Percentiles rank a stretch among this genome's conserved stretches.
Evolutionary conservation across 495 filamentous ascomycete species (phyloP).

Genomic region (Penicillium paradoxum): DNA sequence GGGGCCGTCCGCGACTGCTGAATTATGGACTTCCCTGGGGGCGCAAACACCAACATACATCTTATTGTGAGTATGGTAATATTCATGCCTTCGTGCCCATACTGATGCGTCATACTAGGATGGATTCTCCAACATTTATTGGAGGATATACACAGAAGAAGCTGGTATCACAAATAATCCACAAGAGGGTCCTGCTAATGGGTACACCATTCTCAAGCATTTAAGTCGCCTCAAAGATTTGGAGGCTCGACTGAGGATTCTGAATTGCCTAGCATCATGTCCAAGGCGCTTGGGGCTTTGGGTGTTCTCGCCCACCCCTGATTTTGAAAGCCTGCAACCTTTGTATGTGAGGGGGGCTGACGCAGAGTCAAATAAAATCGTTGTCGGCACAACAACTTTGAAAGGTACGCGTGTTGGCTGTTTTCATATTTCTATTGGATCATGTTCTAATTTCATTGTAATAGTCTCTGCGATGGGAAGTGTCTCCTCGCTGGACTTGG

Average conservation of each 20-base stretch:
- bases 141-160: conserved; percentile 48
- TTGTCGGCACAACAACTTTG: conserved; percentile 31
- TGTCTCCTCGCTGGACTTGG: conserved; percentile 34
- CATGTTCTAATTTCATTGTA: conserved; percentile 11
- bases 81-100: background rate
- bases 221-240: conserved; percentile 43
- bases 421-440: background rate
- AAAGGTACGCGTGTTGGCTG: conserved; percentile 28
- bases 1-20: conserved; percentile 27
- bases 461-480: conserved; percentile 41
- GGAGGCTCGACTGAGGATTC: conserved; percentile 35
- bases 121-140: conserved; percentile 47
- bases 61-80: conserved; percentile 36
- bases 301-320: conserved; percentile 41
- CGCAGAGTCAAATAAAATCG: conserved; percentile 30
- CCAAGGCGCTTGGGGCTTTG: conserved; percentile 41
- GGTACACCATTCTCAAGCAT: conserved; percentile 42
- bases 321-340: conserved; percentile 35
- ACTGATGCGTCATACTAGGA: conserved; percentile 30
- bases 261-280: conserved; percentile 40
- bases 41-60: conserved; percentile 44
- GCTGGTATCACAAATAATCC: conserved; percentile 28
- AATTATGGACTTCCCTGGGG: conserved; percentile 48
- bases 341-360: conserved; percentile 25
- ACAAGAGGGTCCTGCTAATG: conserved; percentile 37